A percentile compares a stretch with the other conserved stretches of the same genome.
These are phyloP conservation scores for Cryptococcus jaspeensis DNA, from an alignment of 1,284 basidiomycete genomes.

Conservation along the genomic window DNA sequence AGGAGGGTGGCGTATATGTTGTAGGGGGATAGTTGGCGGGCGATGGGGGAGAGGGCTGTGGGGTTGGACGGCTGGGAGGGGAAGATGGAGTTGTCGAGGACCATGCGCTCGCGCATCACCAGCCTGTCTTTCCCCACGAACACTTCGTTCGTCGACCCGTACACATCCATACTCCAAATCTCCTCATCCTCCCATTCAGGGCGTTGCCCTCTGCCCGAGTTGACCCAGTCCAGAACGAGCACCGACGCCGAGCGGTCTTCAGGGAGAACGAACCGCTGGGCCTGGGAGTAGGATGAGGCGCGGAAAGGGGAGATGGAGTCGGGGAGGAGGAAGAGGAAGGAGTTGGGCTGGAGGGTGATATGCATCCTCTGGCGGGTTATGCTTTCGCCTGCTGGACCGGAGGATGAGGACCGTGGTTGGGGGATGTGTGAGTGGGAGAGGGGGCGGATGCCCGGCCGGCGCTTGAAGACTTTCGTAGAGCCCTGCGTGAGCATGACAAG, in stretches of 20 bases:
- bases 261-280: constrained; percentile 63
- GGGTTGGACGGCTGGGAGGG: background rate
- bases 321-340: constrained; percentile 75
- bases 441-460: constrained; percentile 57
- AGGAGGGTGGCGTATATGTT: constrained; percentile 49
- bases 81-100: constrained; percentile 68
- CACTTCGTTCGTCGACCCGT: constrained; percentile 83
- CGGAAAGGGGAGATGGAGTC: constrained; percentile 90
- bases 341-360: constrained; percentile 57
- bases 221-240: constrained; percentile 85
- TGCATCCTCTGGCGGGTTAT: constrained; percentile 54
- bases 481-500: constrained; percentile 59
- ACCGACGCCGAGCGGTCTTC: constrained; percentile 57
- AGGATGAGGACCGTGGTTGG: background rate
- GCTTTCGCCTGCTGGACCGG: background rate
- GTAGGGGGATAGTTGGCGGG: constrained; percentile 42
- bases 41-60: constrained; percentile 10
- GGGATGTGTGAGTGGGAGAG: constrained; percentile 18
- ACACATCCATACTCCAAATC: constrained; percentile 82
- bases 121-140: constrained; percentile 60
- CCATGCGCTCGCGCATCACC: constrained; percentile 70
- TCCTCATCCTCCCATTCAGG: constrained; percentile 61
- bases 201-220: constrained; percentile 64
- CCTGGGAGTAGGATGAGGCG: constrained; percentile 74
- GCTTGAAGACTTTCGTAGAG: constrained; percentile 91